Percentiles rank a stretch among this genome's conserved stretches.
These are phyloP conservation scores for Clonostachys rosea DNA, from an alignment of 2,329 filamentous ascomycete genomes.

Conservation along the genomic window DNA sequence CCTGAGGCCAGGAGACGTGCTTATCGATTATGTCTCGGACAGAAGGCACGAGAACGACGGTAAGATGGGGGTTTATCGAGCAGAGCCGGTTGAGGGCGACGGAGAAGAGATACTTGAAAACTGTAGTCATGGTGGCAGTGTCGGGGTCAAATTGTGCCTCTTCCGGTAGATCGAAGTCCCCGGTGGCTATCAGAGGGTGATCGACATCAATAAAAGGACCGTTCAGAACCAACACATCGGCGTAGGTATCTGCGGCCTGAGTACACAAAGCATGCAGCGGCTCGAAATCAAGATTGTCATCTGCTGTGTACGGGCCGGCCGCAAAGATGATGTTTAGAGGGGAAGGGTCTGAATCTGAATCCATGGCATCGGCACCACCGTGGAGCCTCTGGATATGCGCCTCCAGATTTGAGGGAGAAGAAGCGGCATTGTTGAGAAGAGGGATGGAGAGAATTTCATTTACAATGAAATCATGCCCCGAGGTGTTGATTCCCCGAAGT, in stretches of 20 bases:
- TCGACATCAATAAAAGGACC: slow-evolving; percentile 91
- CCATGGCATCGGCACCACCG: slow-evolving; percentile 59
- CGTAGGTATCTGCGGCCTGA: slow-evolving; percentile 68
- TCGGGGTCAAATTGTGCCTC: slow-evolving; percentile 67
- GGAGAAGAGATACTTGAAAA: slow-evolving; percentile 79
- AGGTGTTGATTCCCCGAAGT: slow-evolving; percentile 79
- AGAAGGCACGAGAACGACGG: slow-evolving; percentile 78
- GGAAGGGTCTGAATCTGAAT: slow-evolving; percentile 40
- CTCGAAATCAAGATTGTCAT: slow-evolving; percentile 88
- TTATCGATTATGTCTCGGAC: slow-evolving; percentile 77
- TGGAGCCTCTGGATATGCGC: slow-evolving; percentile 65
- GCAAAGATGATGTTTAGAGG: slow-evolving; percentile 76
- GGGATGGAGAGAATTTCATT: slow-evolving; percentile 73
- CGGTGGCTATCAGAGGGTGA: slow-evolving; percentile 78
- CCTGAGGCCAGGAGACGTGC: slow-evolving; percentile 79
- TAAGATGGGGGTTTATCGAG: slow-evolving; percentile 67
- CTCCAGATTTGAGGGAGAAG: slow-evolving; percentile 60
- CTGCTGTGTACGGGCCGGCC: slow-evolving; percentile 85
- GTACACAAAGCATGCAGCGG: slow-evolving; percentile 78
- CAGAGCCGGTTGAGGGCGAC: slow-evolving; percentile 67
- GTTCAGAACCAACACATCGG: slow-evolving; percentile 73
- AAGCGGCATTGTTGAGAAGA: slow-evolving; percentile 69
- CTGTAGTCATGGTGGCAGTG: slow-evolving; percentile 71
- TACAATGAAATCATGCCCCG: slow-evolving; percentile 77
- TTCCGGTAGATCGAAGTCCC: slow-evolving; percentile 73